These are phyloP conservation scores for Musa acuminata DNA, from an alignment of 176 grass and related monocot species.

Conservation along the genomic window DNA sequence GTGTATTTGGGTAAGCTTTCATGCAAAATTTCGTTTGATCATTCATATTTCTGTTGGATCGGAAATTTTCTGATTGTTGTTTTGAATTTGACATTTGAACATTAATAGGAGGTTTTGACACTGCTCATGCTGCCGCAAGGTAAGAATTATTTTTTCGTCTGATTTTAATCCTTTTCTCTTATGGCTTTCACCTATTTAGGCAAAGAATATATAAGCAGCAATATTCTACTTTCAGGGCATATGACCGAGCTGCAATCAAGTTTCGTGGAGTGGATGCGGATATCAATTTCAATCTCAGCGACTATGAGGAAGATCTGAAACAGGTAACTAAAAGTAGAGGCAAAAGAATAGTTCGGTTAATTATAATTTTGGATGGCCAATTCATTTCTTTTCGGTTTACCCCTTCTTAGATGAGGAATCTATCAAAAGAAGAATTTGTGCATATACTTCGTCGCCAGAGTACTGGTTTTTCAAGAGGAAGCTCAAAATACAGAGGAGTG, in stretches of 20 bases:
- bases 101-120: slow-evolving; percentile 72
- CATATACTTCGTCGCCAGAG: slow-evolving; percentile 82
- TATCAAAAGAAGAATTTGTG: slow-evolving; percentile 92
- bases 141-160: background rate
- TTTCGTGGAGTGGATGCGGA: slow-evolving; percentile 81
- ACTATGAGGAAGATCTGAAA: slow-evolving; percentile 88
- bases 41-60: background rate
- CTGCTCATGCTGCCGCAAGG: slow-evolving; percentile 90
- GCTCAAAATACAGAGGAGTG: slow-evolving; percentile 89
- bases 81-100: background rate
- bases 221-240: slow-evolving; percentile 48
- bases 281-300: slow-evolving; percentile 89
- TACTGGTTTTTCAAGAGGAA: slow-evolving; percentile 82
- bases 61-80: slow-evolving; percentile 8
- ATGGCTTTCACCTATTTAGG: background rate
- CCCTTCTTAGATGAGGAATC: slow-evolving; percentile 50
- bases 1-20: slow-evolving; percentile 70
- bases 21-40: background rate
- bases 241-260: slow-evolving; percentile 85
- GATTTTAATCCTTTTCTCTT: background rate
- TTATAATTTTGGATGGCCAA: too few species aligned
- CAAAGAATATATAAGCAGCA: background rate
- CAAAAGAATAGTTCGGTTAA: too few species aligned
- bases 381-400: too few species aligned
- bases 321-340: slow-evolving; percentile 23